Conservation (phyloP, 2,329 filamentous ascomycete species). For the Pseudocercospora fijiensis region DNA sequence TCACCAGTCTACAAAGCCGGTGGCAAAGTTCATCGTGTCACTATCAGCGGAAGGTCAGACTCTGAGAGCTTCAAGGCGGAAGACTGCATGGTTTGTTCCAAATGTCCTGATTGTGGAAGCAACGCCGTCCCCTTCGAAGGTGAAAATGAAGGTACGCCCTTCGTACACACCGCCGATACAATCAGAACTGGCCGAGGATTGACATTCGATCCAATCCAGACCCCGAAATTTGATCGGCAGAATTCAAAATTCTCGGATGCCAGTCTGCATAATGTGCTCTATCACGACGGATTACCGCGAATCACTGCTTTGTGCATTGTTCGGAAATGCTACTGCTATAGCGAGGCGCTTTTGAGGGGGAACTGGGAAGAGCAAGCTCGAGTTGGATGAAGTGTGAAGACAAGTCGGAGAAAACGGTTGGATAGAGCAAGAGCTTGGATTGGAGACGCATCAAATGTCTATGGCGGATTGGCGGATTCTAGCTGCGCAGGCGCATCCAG, state of each 20-base stretch:
- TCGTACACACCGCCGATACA: slow-evolving; percentile 1
- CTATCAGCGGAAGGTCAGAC: not conserved
- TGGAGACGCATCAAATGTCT: not conserved
- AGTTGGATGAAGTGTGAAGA: not conserved
- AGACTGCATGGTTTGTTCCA: not conserved
- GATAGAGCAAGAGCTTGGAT: not conserved
- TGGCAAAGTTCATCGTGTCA: slow-evolving; percentile 2
- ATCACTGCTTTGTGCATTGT: not conserved
- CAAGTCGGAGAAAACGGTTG: not conserved
- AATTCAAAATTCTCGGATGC: not conserved
- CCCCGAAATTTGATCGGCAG: not conserved
- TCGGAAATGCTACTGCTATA: not conserved
- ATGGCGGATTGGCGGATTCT: not conserved
- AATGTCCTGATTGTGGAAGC: not conserved
- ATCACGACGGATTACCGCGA: not conserved
- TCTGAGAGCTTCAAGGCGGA: not conserved
- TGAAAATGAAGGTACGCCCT: not conserved
- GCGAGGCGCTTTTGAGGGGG: not conserved
- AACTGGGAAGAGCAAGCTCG: not conserved
- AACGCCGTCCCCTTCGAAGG: not conserved
- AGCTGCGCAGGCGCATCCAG: not conserved
- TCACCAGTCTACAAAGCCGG: slow-evolving; percentile 5
- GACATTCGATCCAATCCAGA: not conserved
- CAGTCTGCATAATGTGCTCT: not conserved
- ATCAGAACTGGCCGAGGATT: not conserved